phyloP scores from a whole-genome alignment of 768 basidiomycete genomes.

The Psilocybe sp. region DNA sequence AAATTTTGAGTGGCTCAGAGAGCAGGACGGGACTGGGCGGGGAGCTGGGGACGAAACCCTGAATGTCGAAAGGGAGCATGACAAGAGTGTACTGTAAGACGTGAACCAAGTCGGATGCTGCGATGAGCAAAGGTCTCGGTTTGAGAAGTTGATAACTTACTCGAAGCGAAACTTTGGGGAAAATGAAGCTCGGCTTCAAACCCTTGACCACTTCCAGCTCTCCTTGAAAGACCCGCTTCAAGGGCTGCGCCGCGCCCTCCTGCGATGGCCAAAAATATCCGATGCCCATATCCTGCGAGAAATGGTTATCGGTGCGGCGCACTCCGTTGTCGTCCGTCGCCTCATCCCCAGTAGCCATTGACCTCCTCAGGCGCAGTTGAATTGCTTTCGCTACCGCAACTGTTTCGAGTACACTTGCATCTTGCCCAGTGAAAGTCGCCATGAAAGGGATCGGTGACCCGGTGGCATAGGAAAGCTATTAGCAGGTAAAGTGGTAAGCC shows the following conservation, averaged over 20 bases:
- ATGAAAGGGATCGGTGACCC: slow-evolving; percentile 50
- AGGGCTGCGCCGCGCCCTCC: slow-evolving; percentile 25
- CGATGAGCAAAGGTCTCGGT: neutral
- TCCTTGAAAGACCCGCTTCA: slow-evolving; percentile 40
- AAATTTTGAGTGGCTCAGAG: slow-evolving; percentile 37
- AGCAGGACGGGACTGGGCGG: slow-evolving; percentile 23
- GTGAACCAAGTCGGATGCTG: neutral
- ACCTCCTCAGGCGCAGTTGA: slow-evolving; percentile 41
- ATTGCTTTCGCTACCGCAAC: slow-evolving; percentile 39
- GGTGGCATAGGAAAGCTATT: slow-evolving; percentile 47
- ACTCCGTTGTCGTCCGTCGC: slow-evolving; percentile 36
- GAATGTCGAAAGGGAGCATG: slow-evolving; percentile 38
- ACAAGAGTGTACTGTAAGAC: slow-evolving; percentile 41
- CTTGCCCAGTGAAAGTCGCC: slow-evolving; percentile 41
- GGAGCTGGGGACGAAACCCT: slow-evolving; percentile 34
- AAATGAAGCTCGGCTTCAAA: slow-evolving; percentile 39
- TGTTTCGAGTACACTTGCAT: slow-evolving; percentile 49
- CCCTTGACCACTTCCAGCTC: slow-evolving; percentile 47
- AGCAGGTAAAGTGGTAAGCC: neutral
- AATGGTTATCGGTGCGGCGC: slow-evolving; percentile 44
- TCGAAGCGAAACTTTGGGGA: slow-evolving; percentile 41
- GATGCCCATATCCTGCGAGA: slow-evolving; percentile 36
- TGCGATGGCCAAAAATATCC: slow-evolving; percentile 50
- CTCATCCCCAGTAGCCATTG: slow-evolving; percentile 46
- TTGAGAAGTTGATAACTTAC: slow-evolving; percentile 28